Percentiles rank a stretch among this genome's conserved stretches.
Evolutionary conservation across 2,329 filamentous ascomycete genomes (phyloP).

Genomic region (Ilyonectria mors-panacis): DNA sequence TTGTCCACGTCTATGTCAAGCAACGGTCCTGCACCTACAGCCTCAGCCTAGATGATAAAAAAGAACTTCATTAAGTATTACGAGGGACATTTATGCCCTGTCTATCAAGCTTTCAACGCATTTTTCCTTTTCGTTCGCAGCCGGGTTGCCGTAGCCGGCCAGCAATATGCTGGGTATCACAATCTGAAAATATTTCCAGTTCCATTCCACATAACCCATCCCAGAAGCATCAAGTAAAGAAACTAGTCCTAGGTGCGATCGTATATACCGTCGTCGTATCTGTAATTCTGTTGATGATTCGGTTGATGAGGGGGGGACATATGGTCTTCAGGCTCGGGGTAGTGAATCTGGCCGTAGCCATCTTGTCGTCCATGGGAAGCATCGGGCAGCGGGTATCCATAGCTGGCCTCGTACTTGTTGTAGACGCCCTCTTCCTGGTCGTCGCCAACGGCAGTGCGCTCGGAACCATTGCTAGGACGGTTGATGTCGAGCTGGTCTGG

Average conservation of each 20-base stretch:
- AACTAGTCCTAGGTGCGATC: constrained; percentile 39
- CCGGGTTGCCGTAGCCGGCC: constrained; percentile 21
- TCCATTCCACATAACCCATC: neutral
- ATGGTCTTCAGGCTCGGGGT: constrained; percentile 44
- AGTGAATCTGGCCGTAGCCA: constrained; percentile 48
- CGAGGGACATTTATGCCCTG: neutral
- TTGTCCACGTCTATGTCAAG: neutral
- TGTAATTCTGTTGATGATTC: constrained; percentile 44
- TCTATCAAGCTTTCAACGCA: constrained; percentile 31
- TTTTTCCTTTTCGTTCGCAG: constrained; percentile 23
- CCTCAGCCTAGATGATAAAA: too few species aligned
- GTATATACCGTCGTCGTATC: constrained; percentile 58
- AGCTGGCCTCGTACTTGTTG: constrained; percentile 46
- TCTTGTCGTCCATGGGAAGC: constrained; percentile 40
- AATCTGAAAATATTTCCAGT: constrained; percentile 19
- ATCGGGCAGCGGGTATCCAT: constrained; percentile 45
- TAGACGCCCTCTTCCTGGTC: constrained; percentile 45
- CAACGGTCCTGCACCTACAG: neutral
- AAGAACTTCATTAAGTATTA: constrained; percentile 42
- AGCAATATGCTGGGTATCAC: constrained; percentile 38
- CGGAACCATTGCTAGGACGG: constrained; percentile 61
- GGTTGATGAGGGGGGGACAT: constrained; percentile 16
- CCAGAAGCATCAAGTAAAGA: neutral
- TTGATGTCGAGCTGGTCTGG: constrained; percentile 56
- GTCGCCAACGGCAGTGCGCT: constrained; percentile 52